Evolutionary conservation across 2,329 filamentous ascomycete genomes (phyloP), one percentile per base, ranked within the genome.

Genomic region (Colletotrichum lentis): DNA sequence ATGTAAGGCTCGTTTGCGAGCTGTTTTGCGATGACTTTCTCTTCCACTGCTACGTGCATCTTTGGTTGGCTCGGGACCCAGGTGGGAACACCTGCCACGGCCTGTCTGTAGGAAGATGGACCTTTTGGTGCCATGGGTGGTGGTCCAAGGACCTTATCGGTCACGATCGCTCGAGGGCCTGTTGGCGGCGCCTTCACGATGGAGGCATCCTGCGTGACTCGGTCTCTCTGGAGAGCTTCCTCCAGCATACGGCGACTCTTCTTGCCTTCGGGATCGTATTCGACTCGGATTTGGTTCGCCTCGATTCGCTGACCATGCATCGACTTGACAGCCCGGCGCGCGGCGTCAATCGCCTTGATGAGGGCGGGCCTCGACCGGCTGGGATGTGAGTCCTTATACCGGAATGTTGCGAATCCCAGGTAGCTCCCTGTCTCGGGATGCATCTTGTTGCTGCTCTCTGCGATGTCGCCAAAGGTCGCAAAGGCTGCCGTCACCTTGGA

Each of bases 351-450:
- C 6, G 93, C 96, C 57, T 89, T 86, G 46, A 93, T 81, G 2
- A 85, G 80, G 1, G 81, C 74, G 72, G 82, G 73, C 80, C 88
- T 75, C 81, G 83, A 72, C 79, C 84, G 72, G 82, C 81, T 77
- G 62, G 80, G 78, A 81, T 88, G 85, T 2, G 85, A 82, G 76
- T 98, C 95, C 74, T 91, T 90, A 78, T 96, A 99, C 67, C 91
- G 90, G 76, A 99, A 93, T 18, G 93, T 93, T 72, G 93, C 97
- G 76, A 99, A 94, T 14, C 96, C 96, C 14, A 99, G 86, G 76
- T 96, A 97, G 75, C 93, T 96, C 20, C 96, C 96, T 14, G 94
- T 98, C 66, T 94, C 91, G 10, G 96, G 96, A 78, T 99, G 94
- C 74, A 96, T 95, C 77, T 96, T 95, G 76, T 97, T 97, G 75